phyloP scores from a whole-genome alignment of 1,139 yeast species.

The Hanseniaspora sp. region DNA sequence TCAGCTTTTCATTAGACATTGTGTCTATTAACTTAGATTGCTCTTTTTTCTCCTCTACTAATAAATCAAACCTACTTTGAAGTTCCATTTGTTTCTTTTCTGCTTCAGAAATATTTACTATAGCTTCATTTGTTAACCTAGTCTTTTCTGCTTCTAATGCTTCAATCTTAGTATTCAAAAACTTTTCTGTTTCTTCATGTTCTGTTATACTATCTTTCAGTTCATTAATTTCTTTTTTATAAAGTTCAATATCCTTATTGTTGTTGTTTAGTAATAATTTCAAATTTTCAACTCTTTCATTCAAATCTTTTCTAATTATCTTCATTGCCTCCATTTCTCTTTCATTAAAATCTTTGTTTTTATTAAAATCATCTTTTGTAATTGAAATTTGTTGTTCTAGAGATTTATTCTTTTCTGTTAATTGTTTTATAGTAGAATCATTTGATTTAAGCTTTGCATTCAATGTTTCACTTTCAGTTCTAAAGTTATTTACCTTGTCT shows the following conservation, averaged over 20 bases:
- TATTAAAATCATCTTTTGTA: conserved; percentile 21
- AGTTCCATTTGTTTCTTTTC: conserved; percentile 1
- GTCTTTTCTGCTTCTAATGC: conserved; percentile 21
- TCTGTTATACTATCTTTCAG: conserved; percentile 18
- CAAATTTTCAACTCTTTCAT: conserved; percentile 25
- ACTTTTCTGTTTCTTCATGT: conserved; percentile 21
- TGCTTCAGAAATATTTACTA: not conserved
- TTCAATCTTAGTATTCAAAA: conserved; percentile 23
- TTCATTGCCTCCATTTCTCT: conserved; percentile 22
- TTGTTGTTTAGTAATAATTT: conserved; percentile 24
- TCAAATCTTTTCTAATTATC: conserved; percentile 22
- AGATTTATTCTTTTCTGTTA: conserved; percentile 40
- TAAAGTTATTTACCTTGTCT: conserved; percentile 33
- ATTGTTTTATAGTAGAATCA: conserved; percentile 29
- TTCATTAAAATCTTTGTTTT: conserved; percentile 22
- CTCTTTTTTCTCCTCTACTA: not conserved
- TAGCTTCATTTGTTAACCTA: not conserved
- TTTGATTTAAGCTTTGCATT: conserved; percentile 27
- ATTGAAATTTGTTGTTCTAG: conserved; percentile 21
- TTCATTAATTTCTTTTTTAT: conserved; percentile 26
- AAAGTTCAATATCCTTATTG: conserved; percentile 23
- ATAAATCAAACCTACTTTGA: not conserved
- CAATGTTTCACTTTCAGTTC: conserved; percentile 35
- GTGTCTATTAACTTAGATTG: conserved; percentile 9
- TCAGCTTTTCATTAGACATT: conserved; percentile 17